phyloP scores from a whole-genome alignment of 192 early-diverging fungal genomes.

The Rhizoclosmatium sp. region DNA sequence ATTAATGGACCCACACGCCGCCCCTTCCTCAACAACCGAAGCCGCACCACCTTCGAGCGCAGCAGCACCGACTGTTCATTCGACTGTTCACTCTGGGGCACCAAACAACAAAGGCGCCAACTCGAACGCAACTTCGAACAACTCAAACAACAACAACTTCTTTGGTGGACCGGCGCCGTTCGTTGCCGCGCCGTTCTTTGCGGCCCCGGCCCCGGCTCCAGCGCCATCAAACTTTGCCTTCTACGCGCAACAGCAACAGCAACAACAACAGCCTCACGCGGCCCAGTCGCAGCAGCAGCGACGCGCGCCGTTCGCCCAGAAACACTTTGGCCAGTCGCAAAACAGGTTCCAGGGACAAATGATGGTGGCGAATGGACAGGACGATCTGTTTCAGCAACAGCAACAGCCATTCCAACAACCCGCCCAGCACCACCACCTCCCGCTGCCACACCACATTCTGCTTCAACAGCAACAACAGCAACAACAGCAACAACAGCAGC shows the following conservation, averaged over 20 bases:
- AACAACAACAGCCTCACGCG: constrained; percentile 7
- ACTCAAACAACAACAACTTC: neutral
- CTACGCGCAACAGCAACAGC: constrained; percentile 3
- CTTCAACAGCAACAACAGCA: constrained; percentile 37
- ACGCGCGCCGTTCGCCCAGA: neutral
- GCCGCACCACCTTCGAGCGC: too few relatives aligned
- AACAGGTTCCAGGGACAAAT: neutral
- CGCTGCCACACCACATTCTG: neutral
- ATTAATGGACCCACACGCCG: neutral
- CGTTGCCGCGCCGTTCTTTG: neutral
- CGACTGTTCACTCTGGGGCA: too few relatives aligned
- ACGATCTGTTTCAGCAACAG: constrained; percentile 1
- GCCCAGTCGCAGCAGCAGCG: constrained; percentile 10
- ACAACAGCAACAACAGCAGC: neutral
- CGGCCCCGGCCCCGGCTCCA: neutral
- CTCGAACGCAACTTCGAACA: neutral
- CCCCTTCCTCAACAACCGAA: too few relatives aligned
- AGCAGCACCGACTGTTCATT: too few relatives aligned
- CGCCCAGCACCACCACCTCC: neutral
- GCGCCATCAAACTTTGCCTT: neutral
- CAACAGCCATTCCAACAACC: constrained; percentile 34
- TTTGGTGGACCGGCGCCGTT: neutral
- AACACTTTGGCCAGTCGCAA: neutral
- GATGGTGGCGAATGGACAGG: neutral
- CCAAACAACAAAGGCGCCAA: neutral